phyloP scores from a whole-genome alignment of 2,329 filamentous ascomycete species.

The Alternaria sp. region DNA sequence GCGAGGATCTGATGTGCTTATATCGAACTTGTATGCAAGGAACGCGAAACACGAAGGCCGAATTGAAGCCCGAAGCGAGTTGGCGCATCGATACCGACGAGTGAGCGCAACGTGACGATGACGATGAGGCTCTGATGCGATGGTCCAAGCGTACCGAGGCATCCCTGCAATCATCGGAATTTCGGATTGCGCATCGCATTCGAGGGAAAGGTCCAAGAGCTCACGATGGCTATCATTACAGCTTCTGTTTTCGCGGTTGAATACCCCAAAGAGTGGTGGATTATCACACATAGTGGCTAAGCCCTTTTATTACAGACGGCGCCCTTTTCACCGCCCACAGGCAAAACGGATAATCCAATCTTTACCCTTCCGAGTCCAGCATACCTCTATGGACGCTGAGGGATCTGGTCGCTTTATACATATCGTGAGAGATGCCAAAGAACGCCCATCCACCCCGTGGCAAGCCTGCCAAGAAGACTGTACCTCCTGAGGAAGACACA shows the following conservation, averaged over 20 bases:
- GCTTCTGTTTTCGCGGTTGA: no score
- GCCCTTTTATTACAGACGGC: constrained; percentile 25
- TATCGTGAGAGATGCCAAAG: constrained; percentile 54
- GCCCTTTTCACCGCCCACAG: constrained; percentile 24
- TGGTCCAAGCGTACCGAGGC: constrained; percentile 25
- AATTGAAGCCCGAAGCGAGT: neutral
- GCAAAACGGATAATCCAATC: constrained; percentile 7
- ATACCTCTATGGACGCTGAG: constrained; percentile 17
- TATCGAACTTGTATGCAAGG: neutral
- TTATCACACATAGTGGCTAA: constrained; percentile 21
- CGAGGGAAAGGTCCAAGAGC: constrained; percentile 1
- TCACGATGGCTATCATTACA: constrained; percentile 14
- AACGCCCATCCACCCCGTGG: constrained; percentile 59
- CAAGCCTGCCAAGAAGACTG: constrained; percentile 52
- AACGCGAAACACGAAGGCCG: neutral
- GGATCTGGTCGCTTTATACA: neutral
- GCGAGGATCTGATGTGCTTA: neutral
- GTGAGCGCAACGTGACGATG: constrained; percentile 1
- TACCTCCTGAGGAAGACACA: constrained; percentile 57
- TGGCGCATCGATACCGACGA: neutral
- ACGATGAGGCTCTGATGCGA: constrained; percentile 10
- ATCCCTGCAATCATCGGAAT: constrained; percentile 25
- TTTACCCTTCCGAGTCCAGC: constrained; percentile 5
- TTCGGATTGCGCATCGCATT: constrained; percentile 17
- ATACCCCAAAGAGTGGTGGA: neutral